Evolutionary conservation across 2,329 filamentous ascomycete species (phyloP).

Genomic region (Fusarium subtropicale): DNA sequence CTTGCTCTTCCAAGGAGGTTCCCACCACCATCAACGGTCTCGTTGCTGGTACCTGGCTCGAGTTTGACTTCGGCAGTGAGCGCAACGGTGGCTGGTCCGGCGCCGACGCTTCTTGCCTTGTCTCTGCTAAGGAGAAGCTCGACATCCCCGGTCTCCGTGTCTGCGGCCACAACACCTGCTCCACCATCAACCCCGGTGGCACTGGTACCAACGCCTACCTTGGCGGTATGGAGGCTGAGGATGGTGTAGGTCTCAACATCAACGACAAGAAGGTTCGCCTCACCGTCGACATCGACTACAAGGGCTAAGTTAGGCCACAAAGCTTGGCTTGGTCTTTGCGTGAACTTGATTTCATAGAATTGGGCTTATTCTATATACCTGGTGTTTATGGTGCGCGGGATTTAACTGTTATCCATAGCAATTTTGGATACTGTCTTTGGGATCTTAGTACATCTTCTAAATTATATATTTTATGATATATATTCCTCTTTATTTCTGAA

Average conservation of each 20-base stretch:
- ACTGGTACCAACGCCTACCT: constrained; percentile 55
- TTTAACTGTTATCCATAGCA: constrained; percentile 26
- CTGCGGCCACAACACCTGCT: constrained; percentile 56
- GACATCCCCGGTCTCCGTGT: constrained; percentile 54
- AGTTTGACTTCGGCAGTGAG: constrained; percentile 61
- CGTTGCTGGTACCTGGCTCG: constrained; percentile 60
- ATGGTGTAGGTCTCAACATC: constrained; percentile 58
- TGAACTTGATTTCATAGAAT: constrained; percentile 40
- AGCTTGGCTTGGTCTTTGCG: background rate
- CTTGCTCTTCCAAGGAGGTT: constrained; percentile 54
- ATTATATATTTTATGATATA: constrained; percentile 43
- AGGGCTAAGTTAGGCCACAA: constrained; percentile 7
- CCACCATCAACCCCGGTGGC: constrained; percentile 54
- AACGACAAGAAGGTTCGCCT: constrained; percentile 47
- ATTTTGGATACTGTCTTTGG: constrained; percentile 39
- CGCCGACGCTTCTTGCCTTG: constrained; percentile 63
- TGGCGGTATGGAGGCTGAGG: constrained; percentile 51
- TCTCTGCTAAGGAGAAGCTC: constrained; percentile 48
- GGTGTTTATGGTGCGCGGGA: constrained; percentile 43
- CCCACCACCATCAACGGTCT: constrained; percentile 55
- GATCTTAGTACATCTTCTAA: constrained; percentile 36
- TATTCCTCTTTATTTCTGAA: constrained; percentile 42
- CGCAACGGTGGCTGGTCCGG: constrained; percentile 63
- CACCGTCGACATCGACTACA: constrained; percentile 50
- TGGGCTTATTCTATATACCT: constrained; percentile 42